Conservation (phyloP, 805 yeast genomes). For the Nematodospora valgi region DNA sequence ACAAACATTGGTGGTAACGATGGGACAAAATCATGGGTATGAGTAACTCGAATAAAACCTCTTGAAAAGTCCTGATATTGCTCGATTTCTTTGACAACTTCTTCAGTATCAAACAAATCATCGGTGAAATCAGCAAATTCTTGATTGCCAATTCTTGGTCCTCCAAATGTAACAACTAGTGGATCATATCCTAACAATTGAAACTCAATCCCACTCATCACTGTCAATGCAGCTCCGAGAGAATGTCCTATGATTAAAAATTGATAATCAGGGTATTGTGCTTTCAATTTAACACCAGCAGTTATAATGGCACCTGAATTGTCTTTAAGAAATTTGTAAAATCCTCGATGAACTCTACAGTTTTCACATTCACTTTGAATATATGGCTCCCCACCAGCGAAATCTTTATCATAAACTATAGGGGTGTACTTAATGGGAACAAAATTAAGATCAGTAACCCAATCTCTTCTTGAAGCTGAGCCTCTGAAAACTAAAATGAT, state of each 20-base stretch:
- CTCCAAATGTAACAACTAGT: conserved; percentile 55
- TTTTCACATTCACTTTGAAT: conserved; percentile 35
- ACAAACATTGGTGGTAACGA: conserved; percentile 45
- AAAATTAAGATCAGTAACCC: conserved; percentile 56
- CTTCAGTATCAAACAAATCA: conserved; percentile 38
- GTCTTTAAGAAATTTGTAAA: conserved; percentile 43
- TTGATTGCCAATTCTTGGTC: conserved; percentile 62
- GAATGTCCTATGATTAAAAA: conserved; percentile 70
- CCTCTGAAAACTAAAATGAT: conserved; percentile 61
- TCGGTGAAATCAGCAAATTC: conserved; percentile 52
- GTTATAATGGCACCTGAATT: conserved; percentile 37
- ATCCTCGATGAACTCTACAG: conserved; percentile 67
- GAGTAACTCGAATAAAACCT: conserved; percentile 55
- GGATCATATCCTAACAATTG: conserved; percentile 52
- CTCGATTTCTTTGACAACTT: conserved; percentile 19
- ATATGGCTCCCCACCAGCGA: conserved; percentile 3
- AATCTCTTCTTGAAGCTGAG: conserved; percentile 56
- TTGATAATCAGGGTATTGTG: conserved; percentile 44
- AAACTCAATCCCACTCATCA: conserved; percentile 61
- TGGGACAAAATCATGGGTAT: conserved; percentile 58
- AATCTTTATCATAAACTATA: conserved; percentile 9
- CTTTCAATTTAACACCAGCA: conserved; percentile 29
- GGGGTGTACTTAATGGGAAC: conserved; percentile 48
- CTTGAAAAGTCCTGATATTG: conserved; percentile 19
- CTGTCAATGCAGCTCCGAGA: conserved; percentile 69